Base-by-base conservation (phyloP, 371 early-diverging fungal species). In the Batrachochytrium dendrobatidis region DNA sequence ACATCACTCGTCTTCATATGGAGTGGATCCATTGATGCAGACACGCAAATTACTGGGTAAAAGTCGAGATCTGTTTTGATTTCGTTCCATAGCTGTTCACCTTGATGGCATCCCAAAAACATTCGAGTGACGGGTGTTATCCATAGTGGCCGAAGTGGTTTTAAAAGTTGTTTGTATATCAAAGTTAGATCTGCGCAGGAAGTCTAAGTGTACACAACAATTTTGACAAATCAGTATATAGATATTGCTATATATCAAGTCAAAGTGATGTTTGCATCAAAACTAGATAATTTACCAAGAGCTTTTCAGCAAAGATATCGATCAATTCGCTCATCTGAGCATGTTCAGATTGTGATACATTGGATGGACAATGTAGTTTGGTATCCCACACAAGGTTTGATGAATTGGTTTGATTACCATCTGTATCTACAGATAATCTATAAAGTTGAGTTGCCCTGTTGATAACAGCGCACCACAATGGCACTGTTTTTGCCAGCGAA, bases 141-240 rank as follows among this genome's bases (percentile, higher is more conserved):
- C 91, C 91, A 91, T 10, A 91, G 65, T 0, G 92, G 90, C 0
- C 91, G 76, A 39, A 93, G 68, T 3, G 91, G 90, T 61, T 87
- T 88, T 18, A 48, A 5, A 0, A 88, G 35, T 2, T 52, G 24
- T 0, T 29, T 3, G 7, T 76, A 64, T 12, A 85, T 30, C 1
- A 35, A 55, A 4, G 65, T 55, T 54, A 88, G 58, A 55, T 86
- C 82, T 1, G 86, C 68, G 6, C 75, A 71, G 0, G 83, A 77
- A 17, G 52, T 34, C 28, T 56, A 29, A 2, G 52, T 6, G 15
- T 12, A 22, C 26, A 49, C 10, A 20, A 49, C 7, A 8, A 15
- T 22, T n/a, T 20, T 10, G 24, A 28, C 10, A 7, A 49, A 28
- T 28, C 20, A 24, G 10, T 7, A 39, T 20, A 39, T 15, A 15